Evolutionary conservation across 2,329 filamentous ascomycete species (phyloP).

Genomic region (Fonsecaea erecta): DNA sequence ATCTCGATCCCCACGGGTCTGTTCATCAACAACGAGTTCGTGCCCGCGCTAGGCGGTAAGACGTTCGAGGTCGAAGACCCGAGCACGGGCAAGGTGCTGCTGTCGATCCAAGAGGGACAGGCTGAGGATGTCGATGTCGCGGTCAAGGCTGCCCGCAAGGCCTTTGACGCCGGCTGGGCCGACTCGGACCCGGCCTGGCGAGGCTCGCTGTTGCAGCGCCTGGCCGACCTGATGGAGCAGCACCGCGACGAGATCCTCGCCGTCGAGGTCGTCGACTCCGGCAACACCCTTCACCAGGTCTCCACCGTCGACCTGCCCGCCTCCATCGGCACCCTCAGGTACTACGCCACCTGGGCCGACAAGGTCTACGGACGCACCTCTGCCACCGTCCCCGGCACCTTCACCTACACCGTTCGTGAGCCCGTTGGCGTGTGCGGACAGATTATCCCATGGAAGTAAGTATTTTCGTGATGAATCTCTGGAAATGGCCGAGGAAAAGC

Average conservation of each 20-base stretch:
- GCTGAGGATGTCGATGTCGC: conserved; percentile 44
- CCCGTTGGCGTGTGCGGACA: conserved; percentile 75
- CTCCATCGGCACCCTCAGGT: conserved; percentile 72
- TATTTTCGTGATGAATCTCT: conserved; percentile 40
- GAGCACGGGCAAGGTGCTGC: conserved; percentile 39
- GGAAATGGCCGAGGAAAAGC: background rate
- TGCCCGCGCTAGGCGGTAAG: conserved; percentile 43
- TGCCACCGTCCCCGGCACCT: conserved; percentile 69
- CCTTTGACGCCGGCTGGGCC: conserved; percentile 58
- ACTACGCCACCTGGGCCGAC: conserved; percentile 80
- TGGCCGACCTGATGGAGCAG: conserved; percentile 68
- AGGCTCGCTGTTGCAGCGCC: conserved; percentile 41
- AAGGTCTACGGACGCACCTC: conserved; percentile 74
- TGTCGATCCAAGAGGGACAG: conserved; percentile 41
- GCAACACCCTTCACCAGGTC: conserved; percentile 72
- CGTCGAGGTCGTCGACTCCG: conserved; percentile 79
- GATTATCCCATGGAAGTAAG: conserved; percentile 89
- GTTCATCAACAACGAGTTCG: conserved; percentile 53
- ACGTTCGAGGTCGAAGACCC: conserved; percentile 45
- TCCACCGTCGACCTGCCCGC: conserved; percentile 70
- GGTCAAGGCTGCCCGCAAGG: conserved; percentile 43
- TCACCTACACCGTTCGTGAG: conserved; percentile 82
- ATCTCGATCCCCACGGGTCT: conserved; percentile 36
- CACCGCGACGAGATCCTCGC: conserved; percentile 66
- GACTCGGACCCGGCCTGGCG: conserved; percentile 44